Conservation (phyloP, 805 yeast genomes). For the Nakazawaea laoshanensis region DNA sequence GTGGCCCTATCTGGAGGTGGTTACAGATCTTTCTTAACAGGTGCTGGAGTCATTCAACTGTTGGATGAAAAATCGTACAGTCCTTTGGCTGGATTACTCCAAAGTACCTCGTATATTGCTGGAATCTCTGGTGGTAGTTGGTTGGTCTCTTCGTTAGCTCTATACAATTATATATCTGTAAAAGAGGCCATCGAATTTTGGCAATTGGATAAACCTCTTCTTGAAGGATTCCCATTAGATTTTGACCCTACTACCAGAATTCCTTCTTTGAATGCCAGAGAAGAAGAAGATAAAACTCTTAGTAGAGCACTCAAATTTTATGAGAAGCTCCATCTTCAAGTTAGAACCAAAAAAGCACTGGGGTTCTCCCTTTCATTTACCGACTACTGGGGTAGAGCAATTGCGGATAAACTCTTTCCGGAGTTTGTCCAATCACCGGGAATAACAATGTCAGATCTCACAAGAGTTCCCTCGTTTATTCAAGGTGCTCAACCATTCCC, state of each 20-base stretch:
- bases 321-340: constrained; percentile 43
- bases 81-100: constrained; percentile 44
- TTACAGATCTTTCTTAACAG: constrained; percentile 50
- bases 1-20: constrained; percentile 44
- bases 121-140: constrained; percentile 74
- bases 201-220: constrained; percentile 36
- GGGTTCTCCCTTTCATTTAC: constrained; percentile 54
- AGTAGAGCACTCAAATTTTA: constrained; percentile 32
- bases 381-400: constrained; percentile 64
- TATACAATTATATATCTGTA: constrained; percentile 29
- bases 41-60: constrained; percentile 48
- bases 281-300: not conserved
- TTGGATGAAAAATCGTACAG: constrained; percentile 37
- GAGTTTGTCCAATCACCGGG: constrained; percentile 24
- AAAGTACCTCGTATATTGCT: constrained; percentile 45
- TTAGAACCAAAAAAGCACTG: constrained; percentile 37
- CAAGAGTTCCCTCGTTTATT: constrained; percentile 26
- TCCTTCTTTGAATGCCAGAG: not conserved
- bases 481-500: constrained; percentile 39
- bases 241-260: constrained; percentile 10
- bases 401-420: constrained; percentile 38
- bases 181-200: constrained; percentile 22
- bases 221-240: constrained; percentile 52
- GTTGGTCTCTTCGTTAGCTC: constrained; percentile 44
- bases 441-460: constrained; percentile 29